These are phyloP conservation scores for Microsporum canis DNA, from an alignment of 2,329 filamentous ascomycete genomes.

Conservation along the genomic window DNA sequence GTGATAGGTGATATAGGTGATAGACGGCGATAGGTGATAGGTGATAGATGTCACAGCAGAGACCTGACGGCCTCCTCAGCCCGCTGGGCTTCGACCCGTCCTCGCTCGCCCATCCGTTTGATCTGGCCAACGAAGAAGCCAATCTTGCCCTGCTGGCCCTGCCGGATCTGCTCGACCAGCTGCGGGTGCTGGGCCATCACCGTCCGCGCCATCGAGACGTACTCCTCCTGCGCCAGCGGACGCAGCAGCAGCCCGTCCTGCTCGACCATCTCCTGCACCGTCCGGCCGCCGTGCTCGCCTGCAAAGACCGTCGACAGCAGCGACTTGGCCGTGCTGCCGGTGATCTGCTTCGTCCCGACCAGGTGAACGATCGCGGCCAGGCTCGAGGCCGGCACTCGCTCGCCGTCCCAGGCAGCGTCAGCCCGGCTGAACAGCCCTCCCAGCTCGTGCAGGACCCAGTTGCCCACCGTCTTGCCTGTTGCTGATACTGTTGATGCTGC, in stretches of 20 bases:
- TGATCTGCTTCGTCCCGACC: slow-evolving; percentile 37
- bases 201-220: slow-evolving; percentile 42
- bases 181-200: slow-evolving; percentile 45
- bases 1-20: slow-evolving; percentile 28
- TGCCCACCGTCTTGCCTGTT: slow-evolving; percentile 43
- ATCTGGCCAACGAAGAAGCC: slow-evolving; percentile 60
- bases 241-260: slow-evolving; percentile 45
- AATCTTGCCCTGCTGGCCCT: slow-evolving; percentile 52
- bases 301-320: slow-evolving; percentile 47
- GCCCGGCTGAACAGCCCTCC: slow-evolving; percentile 51
- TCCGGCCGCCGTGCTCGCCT: slow-evolving; percentile 32
- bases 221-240: slow-evolving; percentile 46
- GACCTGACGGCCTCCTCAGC: slow-evolving; percentile 45
- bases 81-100: slow-evolving; percentile 50
- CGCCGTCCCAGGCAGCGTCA: slow-evolving; percentile 34
- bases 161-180: slow-evolving; percentile 50
- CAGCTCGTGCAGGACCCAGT: slow-evolving; percentile 66
- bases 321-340: slow-evolving; percentile 48
- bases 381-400: slow-evolving; percentile 31
- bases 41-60: slow-evolving; percentile 18
- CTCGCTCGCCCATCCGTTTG: slow-evolving; percentile 50
- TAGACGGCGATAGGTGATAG: slow-evolving; percentile 3
- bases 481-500: slow-evolving; percentile 14
- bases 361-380: slow-evolving; percentile 38
- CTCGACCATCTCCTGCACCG: slow-evolving; percentile 44